Evolutionary conservation across 176 grass and related monocot genomes (phyloP).

Genomic region (Phyllostachys edulis): DNA sequence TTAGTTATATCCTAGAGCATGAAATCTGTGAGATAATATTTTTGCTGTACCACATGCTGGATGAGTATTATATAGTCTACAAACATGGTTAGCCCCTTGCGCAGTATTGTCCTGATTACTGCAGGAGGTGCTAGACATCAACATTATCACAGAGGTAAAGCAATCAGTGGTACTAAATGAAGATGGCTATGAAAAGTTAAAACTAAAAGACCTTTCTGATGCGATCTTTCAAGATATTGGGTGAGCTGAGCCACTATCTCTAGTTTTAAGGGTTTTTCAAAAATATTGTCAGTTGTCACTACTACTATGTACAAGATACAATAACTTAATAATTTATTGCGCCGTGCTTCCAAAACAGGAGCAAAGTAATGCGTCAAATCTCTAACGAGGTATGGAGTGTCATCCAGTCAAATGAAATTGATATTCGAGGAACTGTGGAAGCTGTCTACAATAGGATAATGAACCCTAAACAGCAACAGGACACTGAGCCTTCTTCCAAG

Average conservation of each 20-base stretch:
- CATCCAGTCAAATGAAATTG: slow-evolving; percentile 61
- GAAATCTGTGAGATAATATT: not conserved
- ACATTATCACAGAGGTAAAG: slow-evolving; percentile 67
- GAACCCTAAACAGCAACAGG: slow-evolving; percentile 45
- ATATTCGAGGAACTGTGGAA: slow-evolving; percentile 58
- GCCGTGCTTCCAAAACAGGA: slow-evolving; percentile 34
- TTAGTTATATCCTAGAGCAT: not conserved
- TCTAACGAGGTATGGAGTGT: slow-evolving; percentile 71
- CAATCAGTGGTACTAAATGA: slow-evolving; percentile 79
- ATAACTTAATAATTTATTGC: not conserved
- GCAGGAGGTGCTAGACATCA: slow-evolving; percentile 64
- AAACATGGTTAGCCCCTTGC: not conserved
- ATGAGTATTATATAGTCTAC: not conserved
- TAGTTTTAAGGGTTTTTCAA: slow-evolving; percentile 8
- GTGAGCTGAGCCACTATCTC: slow-evolving; percentile 34
- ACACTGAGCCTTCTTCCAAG: slow-evolving; percentile 33
- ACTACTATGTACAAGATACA: not conserved
- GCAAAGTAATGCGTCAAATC: slow-evolving; percentile 76
- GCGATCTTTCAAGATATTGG: slow-evolving; percentile 82
- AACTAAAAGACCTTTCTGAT: slow-evolving; percentile 92
- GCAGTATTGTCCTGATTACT: not conserved
- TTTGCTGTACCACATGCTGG: not conserved
- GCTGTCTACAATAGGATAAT: slow-evolving; percentile 58
- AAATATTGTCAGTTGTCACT: not conserved
- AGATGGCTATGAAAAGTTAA: slow-evolving; percentile 74